A percentile compares a stretch with the other conserved stretches of the same genome.
Evolutionary conservation across 23 red algal genomes (phyloP).

Genomic region (Gracilaria domingensis): DNA sequence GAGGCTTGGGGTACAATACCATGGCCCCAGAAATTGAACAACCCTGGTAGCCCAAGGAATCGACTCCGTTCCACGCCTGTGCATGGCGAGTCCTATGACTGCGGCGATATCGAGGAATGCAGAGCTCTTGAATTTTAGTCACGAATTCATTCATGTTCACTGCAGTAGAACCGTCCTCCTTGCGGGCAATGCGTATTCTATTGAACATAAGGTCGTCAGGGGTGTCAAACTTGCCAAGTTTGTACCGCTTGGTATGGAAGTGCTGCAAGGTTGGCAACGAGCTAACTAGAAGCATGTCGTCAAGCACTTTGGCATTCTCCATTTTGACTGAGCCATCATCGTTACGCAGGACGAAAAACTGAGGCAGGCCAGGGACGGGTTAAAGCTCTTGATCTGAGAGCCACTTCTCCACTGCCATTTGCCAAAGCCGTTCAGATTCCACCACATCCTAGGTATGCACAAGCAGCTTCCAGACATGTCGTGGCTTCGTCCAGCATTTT

Average conservation of each 20-base stretch:
- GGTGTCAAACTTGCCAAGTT: constrained; percentile 17
- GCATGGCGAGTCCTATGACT: not conserved
- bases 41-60: constrained; percentile 9
- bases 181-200: not conserved
- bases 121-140: not conserved
- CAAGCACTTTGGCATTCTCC: constrained; percentile 40
- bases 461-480: constrained; percentile 50
- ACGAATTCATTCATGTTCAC: constrained; percentile 37
- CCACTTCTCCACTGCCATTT: constrained; percentile 38
- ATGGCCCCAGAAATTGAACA: constrained; percentile 33
- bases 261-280: not conserved
- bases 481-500: constrained; percentile 7
- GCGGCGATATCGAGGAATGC: not conserved
- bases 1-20: constrained; percentile 35
- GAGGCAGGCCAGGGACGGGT: constrained; percentile 32
- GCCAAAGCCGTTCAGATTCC: constrained; percentile 50
- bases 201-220: constrained; percentile 24
- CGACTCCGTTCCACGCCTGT: not conserved
- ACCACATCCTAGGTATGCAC: constrained; percentile 35
- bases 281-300: constrained; percentile 30
- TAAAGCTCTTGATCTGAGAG: not conserved
- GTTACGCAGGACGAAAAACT: constrained; percentile 25
- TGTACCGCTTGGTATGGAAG: constrained; percentile 22
- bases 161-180: not conserved
- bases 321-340: constrained; percentile 1